phyloP scores from a whole-genome alignment of 768 basidiomycete species.

The Neoboletus magnificus region DNA sequence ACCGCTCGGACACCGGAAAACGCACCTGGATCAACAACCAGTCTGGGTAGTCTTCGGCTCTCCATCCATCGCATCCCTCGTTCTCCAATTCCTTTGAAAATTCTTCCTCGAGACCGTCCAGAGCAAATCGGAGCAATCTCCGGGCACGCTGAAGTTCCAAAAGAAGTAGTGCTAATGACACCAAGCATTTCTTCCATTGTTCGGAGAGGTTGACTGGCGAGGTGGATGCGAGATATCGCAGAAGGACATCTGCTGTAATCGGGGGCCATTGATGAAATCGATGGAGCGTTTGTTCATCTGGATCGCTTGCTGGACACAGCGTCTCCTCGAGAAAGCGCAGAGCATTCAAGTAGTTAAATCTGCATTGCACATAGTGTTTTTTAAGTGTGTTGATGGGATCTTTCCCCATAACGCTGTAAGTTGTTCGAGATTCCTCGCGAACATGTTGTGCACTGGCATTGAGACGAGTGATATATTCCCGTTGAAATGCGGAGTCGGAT shows the following conservation, averaged over 20 bases:
- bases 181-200: too few species aligned
- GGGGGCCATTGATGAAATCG: slow-evolving; percentile 35
- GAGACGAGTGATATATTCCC: too few species aligned
- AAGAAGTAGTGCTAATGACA: too few species aligned
- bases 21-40: too few species aligned
- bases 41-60: slow-evolving; percentile 25
- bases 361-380: neutral
- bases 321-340: neutral
- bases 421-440: too few species aligned
- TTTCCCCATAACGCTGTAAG: neutral
- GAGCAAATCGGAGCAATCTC: too few species aligned
- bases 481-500: neutral
- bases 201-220: too few species aligned
- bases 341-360: neutral
- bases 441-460: neutral
- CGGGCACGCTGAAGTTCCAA: too few species aligned
- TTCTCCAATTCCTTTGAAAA: too few species aligned
- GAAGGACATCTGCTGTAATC: slow-evolving; percentile 1
- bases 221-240: too few species aligned
- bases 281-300: too few species aligned
- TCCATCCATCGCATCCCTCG: slow-evolving; percentile 12
- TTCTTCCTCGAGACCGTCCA: too few species aligned
- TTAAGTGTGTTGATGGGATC: neutral
- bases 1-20: neutral
- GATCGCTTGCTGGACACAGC: slow-evolving; percentile 8